Evolutionary conservation across 345 rosid genomes (phyloP), one percentile per base, ranked within the genome.

Genomic region (Toxicodendron radicans): DNA sequence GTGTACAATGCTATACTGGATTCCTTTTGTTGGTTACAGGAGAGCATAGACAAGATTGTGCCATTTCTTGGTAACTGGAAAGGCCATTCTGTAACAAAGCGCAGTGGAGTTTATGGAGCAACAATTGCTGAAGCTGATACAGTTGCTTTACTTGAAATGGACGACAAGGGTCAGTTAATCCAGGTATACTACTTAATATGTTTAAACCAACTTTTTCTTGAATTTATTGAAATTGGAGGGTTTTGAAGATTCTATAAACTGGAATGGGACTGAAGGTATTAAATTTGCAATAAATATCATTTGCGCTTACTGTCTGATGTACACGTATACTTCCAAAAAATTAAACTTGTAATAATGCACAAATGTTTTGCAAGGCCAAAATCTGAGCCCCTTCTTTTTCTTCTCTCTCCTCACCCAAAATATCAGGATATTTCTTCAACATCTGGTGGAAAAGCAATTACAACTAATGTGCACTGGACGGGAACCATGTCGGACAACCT

Each of bases 61-160:
- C 97, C 86, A 32, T 95, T 95, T 80, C 91, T 95, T 20, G 99
- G 99, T 46, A 86, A 76, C 62, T 95, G 99, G 97, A 86, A 91
- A 84, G 99, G 99, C 71, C 90, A 79, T 76, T 92, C 97, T 3
- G 21, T 84, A 58, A 92, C 97, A 38, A 91, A 90, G 70, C 90
- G 97, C 59, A 92, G 93, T 64, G 99, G 95, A 79, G 93, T 95
- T 78, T 95, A 95, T 78, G 99, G 97, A 74, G 80, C 97, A 48
- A 95, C 97, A 46, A 64, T 90, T 71, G 75, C 89, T n/a, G 87
- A 91, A 86, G 95, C 94, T 46, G 87, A 92, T 61, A 83, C 85
- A 11, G 56, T 81, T 63, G 78, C 91, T 70, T 77, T 75, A 59
- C 92, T 95, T 64, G 83, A 90, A 83, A 86, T 87, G 79, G 85